Conservation (phyloP, 1,139 yeast genomes). For the Hansenula sp. region DNA sequence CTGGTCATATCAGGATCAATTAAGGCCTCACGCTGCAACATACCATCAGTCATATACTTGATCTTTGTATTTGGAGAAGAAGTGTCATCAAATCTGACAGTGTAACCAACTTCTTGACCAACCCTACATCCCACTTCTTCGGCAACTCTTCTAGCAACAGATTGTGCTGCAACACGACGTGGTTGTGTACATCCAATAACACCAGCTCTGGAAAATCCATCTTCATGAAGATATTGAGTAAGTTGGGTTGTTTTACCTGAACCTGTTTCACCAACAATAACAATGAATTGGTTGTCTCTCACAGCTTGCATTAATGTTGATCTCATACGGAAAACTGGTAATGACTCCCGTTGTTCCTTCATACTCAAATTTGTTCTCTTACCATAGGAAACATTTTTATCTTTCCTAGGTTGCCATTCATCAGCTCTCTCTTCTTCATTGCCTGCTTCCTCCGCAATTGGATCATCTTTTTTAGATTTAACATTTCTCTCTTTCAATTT, state of each 20-base stretch:
- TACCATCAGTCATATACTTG: conserved; percentile 89
- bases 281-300: conserved; percentile 63
- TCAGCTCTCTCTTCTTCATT: conserved; percentile 28
- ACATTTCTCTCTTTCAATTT: conserved; percentile 11
- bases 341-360: conserved; percentile 58
- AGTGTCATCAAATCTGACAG: conserved; percentile 61
- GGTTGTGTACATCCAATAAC: conserved; percentile 73
- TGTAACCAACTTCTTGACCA: conserved; percentile 65
- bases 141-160: conserved; percentile 66
- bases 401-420: conserved; percentile 46
- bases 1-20: conserved; percentile 67
- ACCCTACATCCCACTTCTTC: conserved; percentile 57
- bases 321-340: conserved; percentile 74
- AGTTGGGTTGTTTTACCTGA: conserved; percentile 96
- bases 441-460: conserved; percentile 20
- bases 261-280: conserved; percentile 96
- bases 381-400: conserved; percentile 45
- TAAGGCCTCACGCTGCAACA: conserved; percentile 81
- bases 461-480: conserved; percentile 19
- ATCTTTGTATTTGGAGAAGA: conserved; percentile 53
- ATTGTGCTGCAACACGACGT: conserved; percentile 69
- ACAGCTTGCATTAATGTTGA: conserved; percentile 55
- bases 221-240: conserved; percentile 82
- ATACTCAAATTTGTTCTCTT: conserved; percentile 46
- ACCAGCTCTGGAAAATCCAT: conserved; percentile 59